phyloP scores from a whole-genome alignment of 1,284 basidiomycete species.

The Gymnopus androsaceus region DNA sequence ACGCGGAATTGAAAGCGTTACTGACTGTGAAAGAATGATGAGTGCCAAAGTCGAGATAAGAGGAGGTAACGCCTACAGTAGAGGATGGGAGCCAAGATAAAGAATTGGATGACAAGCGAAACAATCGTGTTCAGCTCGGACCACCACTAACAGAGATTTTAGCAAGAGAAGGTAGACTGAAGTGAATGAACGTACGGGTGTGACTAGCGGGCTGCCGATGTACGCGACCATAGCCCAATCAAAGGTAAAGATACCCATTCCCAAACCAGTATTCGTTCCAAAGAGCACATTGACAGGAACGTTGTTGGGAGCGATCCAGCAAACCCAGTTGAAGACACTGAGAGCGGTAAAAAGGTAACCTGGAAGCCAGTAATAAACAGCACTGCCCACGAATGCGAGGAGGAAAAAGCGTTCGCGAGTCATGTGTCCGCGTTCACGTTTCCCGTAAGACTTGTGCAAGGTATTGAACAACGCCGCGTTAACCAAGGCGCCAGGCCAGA shows the following conservation, averaged over 20 bases:
- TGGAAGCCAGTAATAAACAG: constrained; percentile 86
- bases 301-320: constrained; percentile 92
- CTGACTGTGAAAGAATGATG: constrained; percentile 48
- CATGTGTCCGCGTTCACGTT: constrained; percentile 67
- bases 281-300: constrained; percentile 82
- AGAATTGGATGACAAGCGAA: constrained; percentile 76
- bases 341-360: constrained; percentile 81
- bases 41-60: not conserved
- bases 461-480: constrained; percentile 91
- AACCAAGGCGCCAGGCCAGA: constrained; percentile 94
- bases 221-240: constrained; percentile 90
- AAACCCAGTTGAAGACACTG: constrained; percentile 87
- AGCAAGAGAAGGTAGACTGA: constrained; percentile 8
- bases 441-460: constrained; percentile 80
- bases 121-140: constrained; percentile 83
- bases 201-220: constrained; percentile 83
- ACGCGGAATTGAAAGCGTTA: constrained; percentile 69
- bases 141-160: constrained; percentile 79
- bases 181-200: constrained; percentile 60
- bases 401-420: constrained; percentile 79
- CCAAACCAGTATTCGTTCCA: constrained; percentile 73
- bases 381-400: constrained; percentile 59
- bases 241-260: constrained; percentile 86
- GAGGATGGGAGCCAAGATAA: constrained; percentile 82
- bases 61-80: constrained; percentile 69